Conservation (phyloP, 2,329 filamentous ascomycete genomes). For the Didymosphaeria variabile region DNA sequence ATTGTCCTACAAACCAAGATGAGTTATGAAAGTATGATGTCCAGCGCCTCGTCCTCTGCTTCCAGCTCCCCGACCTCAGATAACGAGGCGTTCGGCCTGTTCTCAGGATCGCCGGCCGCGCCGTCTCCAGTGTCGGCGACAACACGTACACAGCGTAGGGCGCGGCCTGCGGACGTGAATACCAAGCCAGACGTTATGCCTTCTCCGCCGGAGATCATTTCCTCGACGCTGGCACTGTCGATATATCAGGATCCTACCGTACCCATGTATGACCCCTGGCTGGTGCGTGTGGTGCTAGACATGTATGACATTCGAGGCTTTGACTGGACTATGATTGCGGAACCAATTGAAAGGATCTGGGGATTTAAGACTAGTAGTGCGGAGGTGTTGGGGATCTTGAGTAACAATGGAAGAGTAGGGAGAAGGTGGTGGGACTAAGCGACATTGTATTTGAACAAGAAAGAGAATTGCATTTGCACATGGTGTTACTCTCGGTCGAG, state of each 20-base stretch:
- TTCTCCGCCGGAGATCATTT: conserved; percentile 17
- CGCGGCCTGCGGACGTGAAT: conserved; percentile 6
- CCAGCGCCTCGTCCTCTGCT: conserved; percentile 29
- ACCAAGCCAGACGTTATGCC: conserved; percentile 9
- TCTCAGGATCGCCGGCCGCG: conserved; percentile 19
- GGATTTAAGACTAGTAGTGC: conserved; percentile 44
- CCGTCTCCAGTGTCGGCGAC: conserved; percentile 13
- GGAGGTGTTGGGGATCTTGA: conserved; percentile 47
- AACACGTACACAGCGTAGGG: background rate
- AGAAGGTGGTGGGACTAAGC: conserved; percentile 48
- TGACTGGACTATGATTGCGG: conserved; percentile 51
- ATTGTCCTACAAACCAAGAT: conserved; percentile 42
- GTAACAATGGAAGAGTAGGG: conserved; percentile 44
- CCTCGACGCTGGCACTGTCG: conserved; percentile 33
- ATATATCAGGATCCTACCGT: conserved; percentile 41
- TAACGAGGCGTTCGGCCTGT: conserved; percentile 20
- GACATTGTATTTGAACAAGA: background rate
- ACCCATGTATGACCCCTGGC: conserved; percentile 46
- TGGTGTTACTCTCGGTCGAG: conserved; percentile 6
- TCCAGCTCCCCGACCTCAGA: conserved; percentile 38
- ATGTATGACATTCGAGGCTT: conserved; percentile 45
- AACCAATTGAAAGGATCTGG: conserved; percentile 45
- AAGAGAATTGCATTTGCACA: conserved; percentile 10
- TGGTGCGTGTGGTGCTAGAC: conserved; percentile 48
- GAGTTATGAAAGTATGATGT: conserved; percentile 38